Conservation (phyloP, 306 rosid species). For the Cyamopsis tetragonoloba region DNA sequence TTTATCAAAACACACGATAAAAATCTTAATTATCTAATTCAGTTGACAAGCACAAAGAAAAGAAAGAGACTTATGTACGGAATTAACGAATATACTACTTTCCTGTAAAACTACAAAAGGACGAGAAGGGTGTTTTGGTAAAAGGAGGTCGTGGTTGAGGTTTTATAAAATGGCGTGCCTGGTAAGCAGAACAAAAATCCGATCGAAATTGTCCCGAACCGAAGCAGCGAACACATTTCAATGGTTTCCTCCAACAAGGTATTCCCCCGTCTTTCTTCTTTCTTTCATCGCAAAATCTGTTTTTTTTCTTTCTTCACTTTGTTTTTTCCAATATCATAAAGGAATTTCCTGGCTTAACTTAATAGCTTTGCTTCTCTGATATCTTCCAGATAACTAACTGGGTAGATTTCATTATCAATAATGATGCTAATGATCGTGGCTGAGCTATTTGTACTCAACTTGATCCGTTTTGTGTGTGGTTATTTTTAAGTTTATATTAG, state of each 20-base stretch:
- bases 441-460: background rate
- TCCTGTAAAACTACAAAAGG: background rate
- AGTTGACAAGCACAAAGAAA: no score
- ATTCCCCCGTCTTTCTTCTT: background rate
- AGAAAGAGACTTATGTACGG: no score
- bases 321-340: no score
- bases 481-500: background rate
- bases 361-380: background rate
- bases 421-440: background rate
- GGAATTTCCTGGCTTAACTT: background rate
- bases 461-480: background rate
- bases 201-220: background rate
- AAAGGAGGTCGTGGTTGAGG: background rate
- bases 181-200: background rate
- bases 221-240: background rate
- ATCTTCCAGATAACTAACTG: background rate
- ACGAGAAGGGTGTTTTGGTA: background rate
- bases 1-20: no score
- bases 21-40: no score
- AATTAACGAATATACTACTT: no score
- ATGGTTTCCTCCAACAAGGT: slow-evolving; percentile 31
- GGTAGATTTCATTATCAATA: background rate
- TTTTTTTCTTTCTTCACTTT: background rate
- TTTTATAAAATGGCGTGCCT: slow-evolving; percentile 1
- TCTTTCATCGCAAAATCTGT: background rate